These are phyloP conservation scores for Albifimbria verrucaria DNA, from an alignment of 2,329 filamentous ascomycete species.

Conservation along the genomic window DNA sequence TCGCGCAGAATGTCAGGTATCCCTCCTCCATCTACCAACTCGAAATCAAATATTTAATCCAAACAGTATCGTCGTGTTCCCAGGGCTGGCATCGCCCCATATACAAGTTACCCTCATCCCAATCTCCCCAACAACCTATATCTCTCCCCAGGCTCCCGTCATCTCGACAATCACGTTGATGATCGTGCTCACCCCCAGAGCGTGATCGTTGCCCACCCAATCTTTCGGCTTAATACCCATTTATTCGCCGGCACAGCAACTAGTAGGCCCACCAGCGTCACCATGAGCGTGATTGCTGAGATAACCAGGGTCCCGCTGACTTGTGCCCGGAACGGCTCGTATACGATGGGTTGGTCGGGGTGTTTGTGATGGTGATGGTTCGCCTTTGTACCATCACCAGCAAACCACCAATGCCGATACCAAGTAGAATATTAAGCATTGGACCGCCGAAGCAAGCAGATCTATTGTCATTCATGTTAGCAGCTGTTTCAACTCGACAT, in stretches of 20 bases:
- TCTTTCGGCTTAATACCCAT: slow-evolving; percentile 79
- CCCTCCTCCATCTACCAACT: too few species aligned
- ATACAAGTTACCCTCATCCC: too few species aligned
- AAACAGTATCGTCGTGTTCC: too few species aligned
- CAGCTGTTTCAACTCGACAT: background rate
- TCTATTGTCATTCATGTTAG: slow-evolving; percentile 28
- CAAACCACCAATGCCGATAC: slow-evolving; percentile 85
- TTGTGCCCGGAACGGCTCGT: slow-evolving; percentile 77
- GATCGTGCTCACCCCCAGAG: slow-evolving; percentile 80
- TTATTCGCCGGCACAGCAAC: slow-evolving; percentile 79
- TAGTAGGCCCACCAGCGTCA: slow-evolving; percentile 75
- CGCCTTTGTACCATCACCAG: slow-evolving; percentile 78
- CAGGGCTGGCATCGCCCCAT: too few species aligned
- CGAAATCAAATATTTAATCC: too few species aligned
- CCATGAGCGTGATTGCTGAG: slow-evolving; percentile 75
- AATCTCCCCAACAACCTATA: too few species aligned
- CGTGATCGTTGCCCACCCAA: slow-evolving; percentile 76
- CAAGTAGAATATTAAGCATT: slow-evolving; percentile 94
- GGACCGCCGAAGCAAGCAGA: slow-evolving; percentile 97
- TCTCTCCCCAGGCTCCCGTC: slow-evolving; percentile 46
- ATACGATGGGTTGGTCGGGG: slow-evolving; percentile 60
- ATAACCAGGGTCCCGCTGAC: slow-evolving; percentile 84
- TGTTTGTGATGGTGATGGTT: slow-evolving; percentile 64
- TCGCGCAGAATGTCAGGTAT: too few species aligned
- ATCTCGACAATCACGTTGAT: slow-evolving; percentile 81